A percentile compares a stretch with the other conserved stretches of the same genome.
Evolutionary conservation across 768 basidiomycete genomes (phyloP).

Genomic region (Psilocybe cubensis): DNA sequence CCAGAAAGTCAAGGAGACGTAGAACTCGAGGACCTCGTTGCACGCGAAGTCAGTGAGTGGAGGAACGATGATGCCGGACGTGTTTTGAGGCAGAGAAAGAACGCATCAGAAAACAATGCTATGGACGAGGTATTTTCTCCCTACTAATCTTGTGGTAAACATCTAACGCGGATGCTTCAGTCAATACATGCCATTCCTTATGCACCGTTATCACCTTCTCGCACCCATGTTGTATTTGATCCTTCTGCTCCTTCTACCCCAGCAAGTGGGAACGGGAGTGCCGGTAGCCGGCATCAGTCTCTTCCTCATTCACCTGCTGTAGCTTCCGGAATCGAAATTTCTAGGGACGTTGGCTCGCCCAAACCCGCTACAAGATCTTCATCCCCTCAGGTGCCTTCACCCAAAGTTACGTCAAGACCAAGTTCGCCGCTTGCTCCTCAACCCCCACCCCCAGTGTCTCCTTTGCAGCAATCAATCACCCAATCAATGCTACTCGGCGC

Average conservation of each 20-base stretch:
- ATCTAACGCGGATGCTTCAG: constrained; percentile 28
- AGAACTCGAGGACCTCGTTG: constrained; percentile 57
- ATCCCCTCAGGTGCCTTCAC: background rate
- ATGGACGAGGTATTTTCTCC: constrained; percentile 50
- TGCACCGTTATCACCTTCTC: constrained; percentile 51
- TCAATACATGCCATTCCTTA: constrained; percentile 49
- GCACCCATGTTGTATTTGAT: constrained; percentile 32
- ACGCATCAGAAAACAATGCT: constrained; percentile 29
- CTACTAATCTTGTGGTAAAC: background rate
- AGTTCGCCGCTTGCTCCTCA: constrained; percentile 1
- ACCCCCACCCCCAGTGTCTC: constrained; percentile 6
- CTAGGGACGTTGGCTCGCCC: background rate
- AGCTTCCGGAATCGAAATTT: background rate
- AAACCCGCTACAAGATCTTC: background rate
- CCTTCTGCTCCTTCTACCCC: constrained; percentile 22
- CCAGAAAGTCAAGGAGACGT: constrained; percentile 22
- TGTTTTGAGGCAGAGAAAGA: constrained; percentile 35
- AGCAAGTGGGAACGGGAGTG: constrained; percentile 7
- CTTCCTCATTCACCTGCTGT: constrained; percentile 3
- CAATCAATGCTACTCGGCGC: constrained; percentile 11
- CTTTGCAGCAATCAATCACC: constrained; percentile 11
- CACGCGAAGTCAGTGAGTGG: constrained; percentile 58
- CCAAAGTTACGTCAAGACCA: background rate
- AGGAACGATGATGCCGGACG: constrained; percentile 42
- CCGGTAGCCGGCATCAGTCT: constrained; percentile 10